phyloP scores from a whole-genome alignment of 2,329 filamentous ascomycete genomes.

The Neofusicoccum sp. region DNA sequence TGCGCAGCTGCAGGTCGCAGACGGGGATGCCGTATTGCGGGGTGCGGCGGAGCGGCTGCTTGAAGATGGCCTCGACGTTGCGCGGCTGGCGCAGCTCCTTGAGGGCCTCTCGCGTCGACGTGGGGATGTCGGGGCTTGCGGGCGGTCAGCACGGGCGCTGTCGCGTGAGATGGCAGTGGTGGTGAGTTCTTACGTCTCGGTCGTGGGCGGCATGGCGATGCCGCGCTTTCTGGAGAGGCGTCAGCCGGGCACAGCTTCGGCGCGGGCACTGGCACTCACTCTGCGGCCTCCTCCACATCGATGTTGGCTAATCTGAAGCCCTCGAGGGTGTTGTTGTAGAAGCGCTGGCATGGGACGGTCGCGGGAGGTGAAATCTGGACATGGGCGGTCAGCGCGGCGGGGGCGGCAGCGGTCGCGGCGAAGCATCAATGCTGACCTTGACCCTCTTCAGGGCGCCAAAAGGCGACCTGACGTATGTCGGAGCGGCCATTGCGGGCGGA shows the following conservation, averaged over 20 bases:
- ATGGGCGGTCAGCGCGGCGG: not conserved
- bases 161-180: not conserved
- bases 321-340: slow-evolving; percentile 16
- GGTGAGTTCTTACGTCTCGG: slow-evolving; percentile 7
- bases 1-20: slow-evolving; percentile 89
- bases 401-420: not conserved
- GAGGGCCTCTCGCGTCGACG: not conserved
- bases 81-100: slow-evolving; percentile 54
- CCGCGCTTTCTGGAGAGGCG: slow-evolving; percentile 19
- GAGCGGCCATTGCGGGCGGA: slow-evolving; percentile 41
- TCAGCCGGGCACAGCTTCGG: not conserved
- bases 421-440: slow-evolving; percentile 33
- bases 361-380: slow-evolving; percentile 2
- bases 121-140: not conserved
- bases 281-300: slow-evolving; percentile 3
- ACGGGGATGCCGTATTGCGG: slow-evolving; percentile 75
- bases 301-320: slow-evolving; percentile 1
- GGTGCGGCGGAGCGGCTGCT: slow-evolving; percentile 75
- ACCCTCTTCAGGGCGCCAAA: slow-evolving; percentile 43
- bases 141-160: not conserved
- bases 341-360: slow-evolving; percentile 5
- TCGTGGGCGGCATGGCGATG: slow-evolving; percentile 22
- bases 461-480: slow-evolving; percentile 44
- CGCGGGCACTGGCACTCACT: not conserved
- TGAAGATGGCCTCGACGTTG: slow-evolving; percentile 79